Conservation (phyloP, 495 filamentous ascomycete species). For the Neurospora sp. region DNA sequence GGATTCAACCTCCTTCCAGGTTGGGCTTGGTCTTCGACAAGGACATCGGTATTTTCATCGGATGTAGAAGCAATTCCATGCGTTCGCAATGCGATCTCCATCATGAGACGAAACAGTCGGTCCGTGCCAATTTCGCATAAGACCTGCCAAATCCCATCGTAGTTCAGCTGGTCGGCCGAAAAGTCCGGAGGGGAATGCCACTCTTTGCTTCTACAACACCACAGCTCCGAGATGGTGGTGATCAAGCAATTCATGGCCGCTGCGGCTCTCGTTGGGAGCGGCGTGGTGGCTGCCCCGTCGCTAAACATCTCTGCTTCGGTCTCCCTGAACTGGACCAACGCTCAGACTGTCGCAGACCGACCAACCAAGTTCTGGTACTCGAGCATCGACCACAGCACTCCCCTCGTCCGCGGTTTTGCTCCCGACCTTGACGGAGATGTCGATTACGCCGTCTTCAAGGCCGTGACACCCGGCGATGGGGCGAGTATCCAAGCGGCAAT, state of each 20-base stretch:
- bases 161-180: not conserved
- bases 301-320: not conserved
- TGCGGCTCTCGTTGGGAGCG: not conserved
- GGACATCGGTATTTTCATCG: not conserved
- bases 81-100: not conserved
- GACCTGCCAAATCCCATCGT: not conserved
- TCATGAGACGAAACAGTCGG: not conserved
- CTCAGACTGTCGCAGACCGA: not conserved
- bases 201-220: not conserved
- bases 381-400: slow-evolving; percentile 26
- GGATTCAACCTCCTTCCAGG: not conserved
- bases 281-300: not conserved
- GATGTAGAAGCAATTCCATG: not conserved
- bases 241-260: not conserved
- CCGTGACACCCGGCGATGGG: slow-evolving; percentile 22
- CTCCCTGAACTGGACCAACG: not conserved
- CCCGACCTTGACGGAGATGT: slow-evolving; percentile 27
- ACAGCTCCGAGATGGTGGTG: not conserved
- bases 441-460: slow-evolving; percentile 25
- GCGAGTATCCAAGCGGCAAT: slow-evolving; percentile 23
- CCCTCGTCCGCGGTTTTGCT: slow-evolving; percentile 21
- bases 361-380: slow-evolving; percentile 25
- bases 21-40: not conserved
- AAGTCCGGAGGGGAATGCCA: not conserved
- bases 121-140: not conserved